Base-by-base conservation (phyloP, 1,284 basidiomycete genomes). In the Rhizoctonia solani region DNA sequence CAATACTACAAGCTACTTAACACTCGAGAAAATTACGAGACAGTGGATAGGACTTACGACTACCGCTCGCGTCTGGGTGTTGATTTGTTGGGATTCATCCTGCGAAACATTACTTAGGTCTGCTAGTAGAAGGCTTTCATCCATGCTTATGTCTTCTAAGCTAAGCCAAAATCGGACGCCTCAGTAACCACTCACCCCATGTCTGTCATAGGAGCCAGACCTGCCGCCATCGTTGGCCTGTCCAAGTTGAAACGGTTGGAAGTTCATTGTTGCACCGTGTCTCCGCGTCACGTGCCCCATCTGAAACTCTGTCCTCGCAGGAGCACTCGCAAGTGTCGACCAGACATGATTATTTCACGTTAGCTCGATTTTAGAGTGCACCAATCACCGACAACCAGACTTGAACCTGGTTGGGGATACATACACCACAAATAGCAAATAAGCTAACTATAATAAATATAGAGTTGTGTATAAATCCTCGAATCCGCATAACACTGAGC, bases 71-170 rank as follows among this genome's bases (percentile, higher is more conserved):
- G 46, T 39, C 34, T 63, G 58, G 11, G 58, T 50, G 3, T 30
- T 27, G 8, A 63, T 25, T 30, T 49, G 29, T 27, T 63, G 58
- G 19, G 58, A 63, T 23, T 63, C 58, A 27, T 63, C 46, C 47
- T 63, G 47, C 32, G 58, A 50, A 25, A 63, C 34, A 39, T 63
- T 63, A 23, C 58, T 63, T 29, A 47, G 21, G 52, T 63, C 58
- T 2, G 32, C 58, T 16, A 63, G 34, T 25, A 63, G 16, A 8
- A 8, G 37, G n/a, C 58, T 63, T 21, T 63, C 58, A 1, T 63
- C 58, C 30, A 63, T 23, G 34, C 58, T 63, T 23, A n/a, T n/a
- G 14, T 23, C 25, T 13, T 50, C 14, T 14, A 14, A 8, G 29
- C 14, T 25, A 50, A 23, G 6, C 29, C 4, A 13, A 3, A 8